phyloP scores from a whole-genome alignment of 305 asterid species.

The Solanum hybrid region DNA sequence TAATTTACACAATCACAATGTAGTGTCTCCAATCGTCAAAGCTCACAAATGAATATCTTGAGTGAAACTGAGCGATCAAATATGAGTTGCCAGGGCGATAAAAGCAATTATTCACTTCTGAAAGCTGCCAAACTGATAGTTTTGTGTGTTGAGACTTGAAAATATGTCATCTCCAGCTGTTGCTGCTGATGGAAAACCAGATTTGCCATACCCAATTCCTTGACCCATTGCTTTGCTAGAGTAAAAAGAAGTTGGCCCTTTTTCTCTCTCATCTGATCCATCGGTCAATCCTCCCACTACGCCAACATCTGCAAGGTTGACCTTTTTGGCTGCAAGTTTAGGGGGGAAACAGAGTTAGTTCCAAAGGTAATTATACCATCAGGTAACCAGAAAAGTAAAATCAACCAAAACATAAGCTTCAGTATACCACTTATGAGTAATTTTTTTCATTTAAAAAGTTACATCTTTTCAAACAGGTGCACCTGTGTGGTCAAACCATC shows the following conservation, averaged over 20 bases:
- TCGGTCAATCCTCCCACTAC: slow-evolving; percentile 59
- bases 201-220: slow-evolving; percentile 45
- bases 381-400: background rate
- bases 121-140: slow-evolving; percentile 51
- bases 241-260: slow-evolving; percentile 52
- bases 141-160: slow-evolving; percentile 56
- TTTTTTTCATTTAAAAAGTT: background rate
- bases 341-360: background rate
- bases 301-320: slow-evolving; percentile 75
- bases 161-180: slow-evolving; percentile 49
- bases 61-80: background rate
- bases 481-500: background rate
- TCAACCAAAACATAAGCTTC: background rate
- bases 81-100: background rate
- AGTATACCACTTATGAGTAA: background rate
- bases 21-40: background rate
- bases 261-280: slow-evolving; percentile 52
- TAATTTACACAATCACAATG: background rate
- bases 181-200: slow-evolving; percentile 42
- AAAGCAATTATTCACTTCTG: slow-evolving; percentile 35
- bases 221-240: slow-evolving; percentile 58
- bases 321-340: slow-evolving; percentile 65
- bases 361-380: background rate
- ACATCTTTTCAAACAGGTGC: background rate
- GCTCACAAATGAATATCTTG: slow-evolving; percentile 12